Evolutionary conservation across 495 filamentous ascomycete species (phyloP).

Genomic region (Geoglossum glabrum): DNA sequence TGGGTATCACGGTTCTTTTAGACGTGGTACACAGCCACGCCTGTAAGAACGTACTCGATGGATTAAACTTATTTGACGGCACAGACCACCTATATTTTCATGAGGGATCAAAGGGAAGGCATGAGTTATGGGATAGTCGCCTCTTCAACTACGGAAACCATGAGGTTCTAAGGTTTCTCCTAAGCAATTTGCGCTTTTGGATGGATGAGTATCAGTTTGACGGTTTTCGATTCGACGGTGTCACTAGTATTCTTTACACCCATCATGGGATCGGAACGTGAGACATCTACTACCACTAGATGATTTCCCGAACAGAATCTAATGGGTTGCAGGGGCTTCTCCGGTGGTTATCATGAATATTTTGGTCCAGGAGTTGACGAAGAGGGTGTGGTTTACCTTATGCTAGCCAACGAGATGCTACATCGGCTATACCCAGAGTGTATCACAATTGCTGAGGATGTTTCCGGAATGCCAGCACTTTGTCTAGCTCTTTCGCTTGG

Average conservation of each 20-base stretch:
- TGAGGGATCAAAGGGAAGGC: slow-evolving; percentile 56
- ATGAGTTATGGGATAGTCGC: slow-evolving; percentile 88
- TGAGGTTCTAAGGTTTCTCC: slow-evolving; percentile 80
- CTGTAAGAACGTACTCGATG: slow-evolving; percentile 88
- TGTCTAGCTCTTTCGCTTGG: slow-evolving; percentile 72
- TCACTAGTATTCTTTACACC: slow-evolving; percentile 90
- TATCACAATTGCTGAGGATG: slow-evolving; percentile 90
- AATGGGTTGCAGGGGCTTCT: slow-evolving; percentile 51
- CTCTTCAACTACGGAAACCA: slow-evolving; percentile 94
- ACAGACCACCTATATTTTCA: slow-evolving; percentile 94
- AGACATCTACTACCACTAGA: slow-evolving; percentile 21
- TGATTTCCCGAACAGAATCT: neutral
- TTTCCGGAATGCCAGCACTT: slow-evolving; percentile 92
- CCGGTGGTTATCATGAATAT: slow-evolving; percentile 96
- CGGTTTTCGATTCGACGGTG: slow-evolving; percentile 93
- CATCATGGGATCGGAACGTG: slow-evolving; percentile 98
- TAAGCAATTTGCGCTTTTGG: slow-evolving; percentile 94
- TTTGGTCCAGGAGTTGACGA: slow-evolving; percentile 86
- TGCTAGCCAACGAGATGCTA: slow-evolving; percentile 92
- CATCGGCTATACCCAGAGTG: slow-evolving; percentile 67
- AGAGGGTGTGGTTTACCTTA: slow-evolving; percentile 86
- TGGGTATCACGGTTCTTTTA: slow-evolving; percentile 81
- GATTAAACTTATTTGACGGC: slow-evolving; percentile 85
- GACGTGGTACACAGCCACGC: slow-evolving; percentile 97
- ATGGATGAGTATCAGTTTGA: slow-evolving; percentile 98